Evolutionary conservation across 2,329 filamentous ascomycete genomes (phyloP).

Genomic region (Paracoccidioides lutzii): DNA sequence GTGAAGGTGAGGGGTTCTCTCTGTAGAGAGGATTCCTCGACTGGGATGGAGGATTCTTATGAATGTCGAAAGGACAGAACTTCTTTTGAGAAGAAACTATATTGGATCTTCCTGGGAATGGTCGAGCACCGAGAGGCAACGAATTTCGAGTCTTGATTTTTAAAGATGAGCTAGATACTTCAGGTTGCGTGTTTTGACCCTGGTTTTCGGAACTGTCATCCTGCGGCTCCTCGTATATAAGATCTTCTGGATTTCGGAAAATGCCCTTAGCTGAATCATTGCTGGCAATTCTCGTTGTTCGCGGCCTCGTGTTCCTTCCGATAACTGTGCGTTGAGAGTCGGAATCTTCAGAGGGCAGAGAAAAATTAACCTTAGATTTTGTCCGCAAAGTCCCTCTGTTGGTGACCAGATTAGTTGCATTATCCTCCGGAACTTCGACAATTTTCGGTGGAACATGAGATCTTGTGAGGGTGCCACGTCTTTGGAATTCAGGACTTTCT

Average conservation of each 20-base stretch:
- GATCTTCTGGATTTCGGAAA: slow-evolving; percentile 47
- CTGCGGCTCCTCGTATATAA: slow-evolving; percentile 78
- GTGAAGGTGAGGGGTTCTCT: slow-evolving; percentile 43
- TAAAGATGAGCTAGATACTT: slow-evolving; percentile 35
- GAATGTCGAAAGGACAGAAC: slow-evolving; percentile 54
- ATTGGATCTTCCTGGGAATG: slow-evolving; percentile 32
- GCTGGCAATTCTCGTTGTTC: slow-evolving; percentile 21
- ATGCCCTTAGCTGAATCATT: slow-evolving; percentile 35
- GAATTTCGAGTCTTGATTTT: slow-evolving; percentile 52
- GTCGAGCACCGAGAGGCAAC: slow-evolving; percentile 35
- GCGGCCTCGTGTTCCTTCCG: slow-evolving; percentile 12
- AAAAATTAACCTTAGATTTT: slow-evolving; percentile 30
- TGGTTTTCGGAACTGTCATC: slow-evolving; percentile 21
- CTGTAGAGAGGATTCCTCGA: slow-evolving; percentile 72
- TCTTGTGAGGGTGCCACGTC: not conserved
- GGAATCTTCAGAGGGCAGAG: slow-evolving; percentile 20
- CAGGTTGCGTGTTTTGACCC: slow-evolving; percentile 15
- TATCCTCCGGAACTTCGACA: slow-evolving; percentile 2
- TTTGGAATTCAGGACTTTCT: slow-evolving; percentile 6
- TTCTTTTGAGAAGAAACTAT: slow-evolving; percentile 34
- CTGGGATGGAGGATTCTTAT: slow-evolving; percentile 71
- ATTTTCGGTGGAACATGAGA: not conserved
- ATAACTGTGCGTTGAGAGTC: slow-evolving; percentile 5
- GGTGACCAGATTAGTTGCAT: slow-evolving; percentile 4
- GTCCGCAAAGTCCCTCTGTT: slow-evolving; percentile 20